Evolutionary conservation across 2,329 filamentous ascomycete genomes (phyloP), one percentile per base, ranked within the genome.

Genomic region (Mycosphaerella sp.): DNA sequence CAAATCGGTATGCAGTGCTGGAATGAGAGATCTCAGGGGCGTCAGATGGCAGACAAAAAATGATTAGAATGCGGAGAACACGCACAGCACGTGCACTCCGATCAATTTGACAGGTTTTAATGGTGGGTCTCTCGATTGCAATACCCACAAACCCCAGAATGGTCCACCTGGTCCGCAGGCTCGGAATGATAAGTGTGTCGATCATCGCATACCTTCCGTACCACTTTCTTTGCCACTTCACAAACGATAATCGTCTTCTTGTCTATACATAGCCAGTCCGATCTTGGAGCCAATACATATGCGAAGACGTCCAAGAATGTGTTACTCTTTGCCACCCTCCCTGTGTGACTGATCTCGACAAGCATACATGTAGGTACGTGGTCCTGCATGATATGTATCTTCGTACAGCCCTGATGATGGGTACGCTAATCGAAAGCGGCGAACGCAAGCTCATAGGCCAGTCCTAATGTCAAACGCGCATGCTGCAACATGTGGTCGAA

Each of bases 401-500:
- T 25, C 21, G 21, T 6, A 25, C 21, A 25, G 21, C 4, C 21
- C 21, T 25, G 21, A 25, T 25, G 21, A 34, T 34, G 9, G 18
- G 2, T 17, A 34, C 17, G 28, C 40, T 55, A 73, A 51, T 78
- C 72, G 60, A 90, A 87, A 53, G 86, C 75, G 16, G 87, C 81
- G 72, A 87, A 87, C 8, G 84, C 88, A 54, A 95, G 78, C 73
- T 95, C 89, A 63, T 90, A 91, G 4, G 84, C 87, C 60, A 95
- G 78, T 4, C 85, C 87, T 28, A 95, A 75, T 1, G 88, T 93
- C 77, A 95, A 79, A 67, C 82, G 85, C 17, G 87, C 88, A 70
- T 95, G 89, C 73, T 95, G 84, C 30, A 93, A 76, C 89, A 95
- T 95, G 69, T 95, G 89, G 66, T 90, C 82, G 66, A 94, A 95